These are phyloP conservation scores for Fusarium pseudocircinatum DNA, from an alignment of 2,329 filamentous ascomycete species.

Conservation along the genomic window DNA sequence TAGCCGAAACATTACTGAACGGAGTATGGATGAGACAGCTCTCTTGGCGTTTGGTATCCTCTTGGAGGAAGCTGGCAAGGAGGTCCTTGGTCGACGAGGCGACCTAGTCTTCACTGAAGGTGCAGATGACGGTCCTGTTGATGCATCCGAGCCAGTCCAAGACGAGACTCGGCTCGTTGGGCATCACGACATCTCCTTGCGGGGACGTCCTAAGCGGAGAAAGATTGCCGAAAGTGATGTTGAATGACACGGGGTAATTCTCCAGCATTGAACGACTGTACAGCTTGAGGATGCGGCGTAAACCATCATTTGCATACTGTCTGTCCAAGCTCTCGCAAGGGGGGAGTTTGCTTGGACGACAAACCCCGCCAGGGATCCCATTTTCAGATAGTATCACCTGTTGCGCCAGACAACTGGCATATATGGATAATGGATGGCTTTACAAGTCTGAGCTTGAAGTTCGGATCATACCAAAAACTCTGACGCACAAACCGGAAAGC, in stretches of 20 bases:
- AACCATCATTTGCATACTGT: background rate
- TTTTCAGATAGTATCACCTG: background rate
- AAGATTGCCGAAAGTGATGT: slow-evolving; percentile 38
- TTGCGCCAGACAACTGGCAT: background rate
- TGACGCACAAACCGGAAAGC: background rate
- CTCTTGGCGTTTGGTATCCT: slow-evolving; percentile 79
- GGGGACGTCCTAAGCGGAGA: slow-evolving; percentile 47
- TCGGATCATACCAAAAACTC: background rate
- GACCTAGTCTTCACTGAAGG: slow-evolving; percentile 78
- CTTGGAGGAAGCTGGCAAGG: slow-evolving; percentile 74
- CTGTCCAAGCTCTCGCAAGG: slow-evolving; percentile 10
- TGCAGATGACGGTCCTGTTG: slow-evolving; percentile 33
- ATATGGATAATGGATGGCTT: slow-evolving; percentile 13
- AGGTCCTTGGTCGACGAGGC: slow-evolving; percentile 70
- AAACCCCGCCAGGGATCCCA: slow-evolving; percentile 10
- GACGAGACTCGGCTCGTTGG: slow-evolving; percentile 36
- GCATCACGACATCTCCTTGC: slow-evolving; percentile 36
- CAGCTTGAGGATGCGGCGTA: background rate
- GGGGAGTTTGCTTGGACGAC: slow-evolving; percentile 11
- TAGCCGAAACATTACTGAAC: slow-evolving; percentile 55
- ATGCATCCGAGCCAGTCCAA: slow-evolving; percentile 29
- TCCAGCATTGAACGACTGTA: background rate
- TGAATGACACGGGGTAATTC: slow-evolving; percentile 12
- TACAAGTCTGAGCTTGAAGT: background rate
- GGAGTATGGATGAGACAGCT: slow-evolving; percentile 81